Evolutionary conservation across 2,329 filamentous ascomycete genomes (phyloP).

Genomic region (Sporothrix protearum): DNA sequence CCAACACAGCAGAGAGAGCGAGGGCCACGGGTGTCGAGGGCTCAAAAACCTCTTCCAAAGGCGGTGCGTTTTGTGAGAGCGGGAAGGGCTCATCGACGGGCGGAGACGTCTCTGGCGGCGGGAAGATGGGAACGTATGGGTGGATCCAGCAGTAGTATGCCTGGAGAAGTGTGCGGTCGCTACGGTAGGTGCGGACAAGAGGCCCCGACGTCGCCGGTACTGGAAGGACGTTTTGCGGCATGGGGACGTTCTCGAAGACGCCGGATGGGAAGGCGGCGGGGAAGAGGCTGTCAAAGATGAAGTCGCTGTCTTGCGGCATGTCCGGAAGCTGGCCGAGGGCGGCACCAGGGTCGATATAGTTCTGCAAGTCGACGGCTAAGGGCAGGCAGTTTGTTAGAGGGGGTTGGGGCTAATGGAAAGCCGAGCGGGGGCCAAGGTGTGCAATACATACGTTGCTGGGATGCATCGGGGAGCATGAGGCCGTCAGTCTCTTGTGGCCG

Average conservation of each 20-base stretch:
- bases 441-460: conserved; percentile 22
- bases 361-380: conserved; percentile 37
- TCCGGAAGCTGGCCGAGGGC: conserved; percentile 47
- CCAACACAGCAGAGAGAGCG: conserved; percentile 48
- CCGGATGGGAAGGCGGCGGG: conserved; percentile 28
- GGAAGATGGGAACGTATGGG: conserved; percentile 49
- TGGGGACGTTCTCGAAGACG: conserved; percentile 26
- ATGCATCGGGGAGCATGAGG: conserved; percentile 29
- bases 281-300: conserved; percentile 47
- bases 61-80: conserved; percentile 38
- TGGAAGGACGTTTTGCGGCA: conserved; percentile 26
- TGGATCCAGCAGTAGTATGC: conserved; percentile 54
- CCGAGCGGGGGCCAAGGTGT: background rate
- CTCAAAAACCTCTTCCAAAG: conserved; percentile 38
- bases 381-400: background rate
- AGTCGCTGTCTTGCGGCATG: conserved; percentile 46
- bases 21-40: conserved; percentile 44
- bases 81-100: conserved; percentile 36
- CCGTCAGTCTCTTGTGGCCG: conserved; percentile 30
- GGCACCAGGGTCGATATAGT: conserved; percentile 47
- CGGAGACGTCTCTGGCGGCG: conserved; percentile 39
- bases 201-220: conserved; percentile 30
- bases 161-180: conserved; percentile 43
- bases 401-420: background rate
- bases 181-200: conserved; percentile 43